Base-by-base conservation (phyloP, 345 rosid species). In the Cardamine occulta region DNA sequence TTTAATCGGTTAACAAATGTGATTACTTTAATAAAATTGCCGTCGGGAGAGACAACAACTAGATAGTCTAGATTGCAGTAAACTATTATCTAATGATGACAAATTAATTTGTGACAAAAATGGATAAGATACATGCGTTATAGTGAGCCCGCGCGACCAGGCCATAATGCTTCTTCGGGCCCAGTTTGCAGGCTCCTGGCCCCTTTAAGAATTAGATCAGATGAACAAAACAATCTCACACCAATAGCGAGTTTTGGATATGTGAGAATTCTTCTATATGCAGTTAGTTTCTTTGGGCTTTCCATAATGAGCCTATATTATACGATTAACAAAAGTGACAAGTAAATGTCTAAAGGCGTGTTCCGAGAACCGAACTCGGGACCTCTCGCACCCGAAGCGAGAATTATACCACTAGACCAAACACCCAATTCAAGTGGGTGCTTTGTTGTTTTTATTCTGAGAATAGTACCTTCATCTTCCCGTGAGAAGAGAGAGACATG, bases 371-470 rank as follows among this genome's bases (percentile, higher is more conserved):
- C 91, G 93, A 93, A 93, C 92, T 88, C 91, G 81, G 85, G 91
- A 80, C 91, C 93, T 86, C 92, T 88, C 88, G 96, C 93, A 89
- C 90, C 96, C 89, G 91, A 89, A 87, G 93, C 88, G 87, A 86
- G 53, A 48, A 48, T 7, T 28, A 51, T 21, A 18, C 23, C 12
- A 23, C 13, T 53, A 21, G 40, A 32, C 62, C 26, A 18, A 59
- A 59, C 45, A 17, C 4, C 15, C 26, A 32, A n/a, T 3, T 14
- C 15, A 12, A n/a, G n/a, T n/a, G n/a, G n/a, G n/a, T n/a, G n/a
- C n/a, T n/a, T n/a, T n/a, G n/a, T n/a, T n/a, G n/a, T n/a, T n/a
- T n/a, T n/a, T n/a, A n/a, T n/a, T n/a, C n/a, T n/a, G n/a, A n/a
- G n/a, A n/a, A n/a, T n/a, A n/a, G 29, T 26, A 26, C 29, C 4